Conservation (phyloP, 2,329 filamentous ascomycete species). For the Talaromyces verruculosus region DNA sequence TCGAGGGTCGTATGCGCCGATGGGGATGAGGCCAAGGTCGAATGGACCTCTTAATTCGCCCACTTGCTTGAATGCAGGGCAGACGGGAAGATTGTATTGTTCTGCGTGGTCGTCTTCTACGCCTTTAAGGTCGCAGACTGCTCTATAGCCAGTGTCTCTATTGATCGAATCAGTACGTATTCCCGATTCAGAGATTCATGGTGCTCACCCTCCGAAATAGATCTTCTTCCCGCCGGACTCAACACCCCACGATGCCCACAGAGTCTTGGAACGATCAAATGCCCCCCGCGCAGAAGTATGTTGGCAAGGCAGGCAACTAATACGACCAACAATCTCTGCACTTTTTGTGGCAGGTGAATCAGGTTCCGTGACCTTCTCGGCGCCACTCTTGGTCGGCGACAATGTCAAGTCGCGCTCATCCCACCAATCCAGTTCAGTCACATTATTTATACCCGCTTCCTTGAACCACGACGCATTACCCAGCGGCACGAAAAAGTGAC, state of each 20-base stretch:
- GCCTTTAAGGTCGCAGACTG: constrained; percentile 65
- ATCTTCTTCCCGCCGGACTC: constrained; percentile 72
- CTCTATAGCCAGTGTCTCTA: constrained; percentile 87
- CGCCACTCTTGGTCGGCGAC: constrained; percentile 37
- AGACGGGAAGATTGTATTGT: constrained; percentile 67
- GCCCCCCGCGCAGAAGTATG: constrained; percentile 70
- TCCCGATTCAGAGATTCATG: constrained; percentile 21
- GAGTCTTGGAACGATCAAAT: constrained; percentile 70
- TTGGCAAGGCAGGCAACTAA: constrained; percentile 81
- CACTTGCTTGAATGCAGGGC: constrained; percentile 83
- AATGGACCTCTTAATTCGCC: constrained; percentile 79
- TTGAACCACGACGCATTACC: constrained; percentile 83
- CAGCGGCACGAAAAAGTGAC: constrained; percentile 83
- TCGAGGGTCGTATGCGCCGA: constrained; percentile 73
- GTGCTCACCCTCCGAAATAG: constrained; percentile 68
- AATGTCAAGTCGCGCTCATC: constrained; percentile 74
- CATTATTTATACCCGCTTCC: constrained; percentile 66
- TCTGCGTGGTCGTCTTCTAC: constrained; percentile 70
- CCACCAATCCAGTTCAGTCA: constrained; percentile 96
- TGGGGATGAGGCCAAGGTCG: constrained; percentile 87
- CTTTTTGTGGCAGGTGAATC: constrained; percentile 12
- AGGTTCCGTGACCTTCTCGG: constrained; percentile 26
- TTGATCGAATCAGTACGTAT: constrained; percentile 24
- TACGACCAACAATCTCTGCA: constrained; percentile 63
- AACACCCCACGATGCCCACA: constrained; percentile 88